Percentiles rank a stretch among this genome's conserved stretches.
phyloP scores from a whole-genome alignment of 2,329 filamentous ascomycete genomes.

The Microcera coccophila region DNA sequence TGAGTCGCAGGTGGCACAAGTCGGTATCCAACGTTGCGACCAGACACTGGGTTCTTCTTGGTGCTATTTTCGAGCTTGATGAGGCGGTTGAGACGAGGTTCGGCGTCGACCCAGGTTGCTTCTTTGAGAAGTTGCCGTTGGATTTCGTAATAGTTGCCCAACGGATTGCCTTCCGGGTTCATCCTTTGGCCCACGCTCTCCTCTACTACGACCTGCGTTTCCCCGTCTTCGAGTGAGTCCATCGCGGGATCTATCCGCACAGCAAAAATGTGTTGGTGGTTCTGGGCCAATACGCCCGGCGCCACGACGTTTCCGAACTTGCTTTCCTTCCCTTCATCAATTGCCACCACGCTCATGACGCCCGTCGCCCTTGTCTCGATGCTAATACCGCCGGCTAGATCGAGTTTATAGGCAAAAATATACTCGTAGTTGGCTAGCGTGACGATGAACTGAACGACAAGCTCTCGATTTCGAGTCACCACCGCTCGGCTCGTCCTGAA shows the following conservation, averaged over 20 bases:
- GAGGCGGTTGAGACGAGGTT: conserved; percentile 48
- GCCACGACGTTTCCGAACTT: conserved; percentile 60
- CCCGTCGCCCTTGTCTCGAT: conserved; percentile 64
- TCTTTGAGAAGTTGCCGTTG: conserved; percentile 43
- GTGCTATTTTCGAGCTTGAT: conserved; percentile 46
- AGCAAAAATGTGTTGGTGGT: conserved; percentile 68
- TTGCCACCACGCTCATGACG: conserved; percentile 58
- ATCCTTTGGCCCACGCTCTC: conserved; percentile 34
- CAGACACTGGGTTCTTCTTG: conserved; percentile 45
- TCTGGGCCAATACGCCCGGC: conserved; percentile 61
- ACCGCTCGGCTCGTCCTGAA: conserved; percentile 60
- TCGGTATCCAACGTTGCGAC: conserved; percentile 49
- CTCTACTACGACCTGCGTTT: conserved; percentile 47
- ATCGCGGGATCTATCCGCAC: conserved; percentile 62
- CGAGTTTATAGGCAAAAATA: conserved; percentile 51
- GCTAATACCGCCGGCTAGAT: conserved; percentile 58
- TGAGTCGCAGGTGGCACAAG: conserved; percentile 44
- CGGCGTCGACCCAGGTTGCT: conserved; percentile 50
- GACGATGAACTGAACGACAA: conserved; percentile 66
- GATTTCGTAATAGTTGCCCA: conserved; percentile 59
- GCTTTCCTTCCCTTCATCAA: conserved; percentile 50
- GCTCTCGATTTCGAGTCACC: conserved; percentile 56
- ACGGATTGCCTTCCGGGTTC: conserved; percentile 54
- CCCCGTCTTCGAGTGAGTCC: conserved; percentile 43
- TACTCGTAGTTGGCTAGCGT: conserved; percentile 70